phyloP scores from a whole-genome alignment of 2,329 filamentous ascomycete genomes.

The Colletotrichum destructivum region DNA sequence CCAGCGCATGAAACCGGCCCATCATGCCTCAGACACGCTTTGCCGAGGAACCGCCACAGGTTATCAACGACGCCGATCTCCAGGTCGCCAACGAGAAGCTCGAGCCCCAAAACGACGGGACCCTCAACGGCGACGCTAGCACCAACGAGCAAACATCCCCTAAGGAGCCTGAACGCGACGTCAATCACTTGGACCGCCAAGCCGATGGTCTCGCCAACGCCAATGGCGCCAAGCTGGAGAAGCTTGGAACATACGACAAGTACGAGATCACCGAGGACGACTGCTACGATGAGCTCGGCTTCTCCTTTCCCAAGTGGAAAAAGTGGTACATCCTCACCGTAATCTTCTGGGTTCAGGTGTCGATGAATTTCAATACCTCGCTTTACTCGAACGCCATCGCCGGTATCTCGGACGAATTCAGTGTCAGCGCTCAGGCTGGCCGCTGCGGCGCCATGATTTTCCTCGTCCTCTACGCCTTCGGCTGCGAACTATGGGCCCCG shows the following conservation, averaged over 20 bases:
- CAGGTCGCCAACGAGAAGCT: conserved; percentile 55
- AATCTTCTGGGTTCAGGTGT: conserved; percentile 81
- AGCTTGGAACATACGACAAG: conserved; percentile 57
- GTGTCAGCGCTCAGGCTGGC: conserved; percentile 77
- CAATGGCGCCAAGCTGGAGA: conserved; percentile 48
- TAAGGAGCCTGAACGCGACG: not conserved
- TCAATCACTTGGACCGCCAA: conserved; percentile 48
- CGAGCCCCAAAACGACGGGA: conserved; percentile 45
- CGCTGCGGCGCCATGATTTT: conserved; percentile 84
- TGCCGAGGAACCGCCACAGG: conserved; percentile 55
- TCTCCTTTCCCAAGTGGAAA: conserved; percentile 70
- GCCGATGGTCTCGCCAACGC: conserved; percentile 55
- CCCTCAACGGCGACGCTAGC: not conserved
- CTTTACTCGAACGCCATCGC: conserved; percentile 79
- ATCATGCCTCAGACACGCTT: conserved; percentile 48
- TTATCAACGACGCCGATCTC: conserved; percentile 54
- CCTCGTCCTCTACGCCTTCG: conserved; percentile 85
- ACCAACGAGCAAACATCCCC: conserved; percentile 14
- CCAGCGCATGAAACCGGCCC: conserved; percentile 49
- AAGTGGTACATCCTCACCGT: conserved; percentile 83
- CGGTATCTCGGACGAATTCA: conserved; percentile 78
- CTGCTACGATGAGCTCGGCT: conserved; percentile 78
- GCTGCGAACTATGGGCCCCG: conserved; percentile 90
- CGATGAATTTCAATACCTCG: conserved; percentile 85
- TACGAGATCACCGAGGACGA: conserved; percentile 68